Percentiles rank a stretch among this genome's conserved stretches.
These are phyloP conservation scores for Mucor piriformis DNA, from an alignment of 371 early-diverging fungal genomes.

Conservation along the genomic window DNA sequence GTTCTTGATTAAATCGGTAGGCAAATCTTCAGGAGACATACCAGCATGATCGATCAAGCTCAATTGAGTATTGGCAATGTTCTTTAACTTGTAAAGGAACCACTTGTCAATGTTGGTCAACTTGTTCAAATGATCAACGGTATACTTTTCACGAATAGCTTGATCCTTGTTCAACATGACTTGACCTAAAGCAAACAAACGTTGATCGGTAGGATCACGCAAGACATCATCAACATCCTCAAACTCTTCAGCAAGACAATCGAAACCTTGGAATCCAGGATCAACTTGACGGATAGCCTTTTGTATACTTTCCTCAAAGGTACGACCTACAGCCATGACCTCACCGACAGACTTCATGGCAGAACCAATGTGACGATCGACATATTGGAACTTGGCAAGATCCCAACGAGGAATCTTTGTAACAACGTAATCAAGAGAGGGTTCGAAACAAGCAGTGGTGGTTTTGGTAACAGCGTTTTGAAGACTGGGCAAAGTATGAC, in stretches of 20 bases:
- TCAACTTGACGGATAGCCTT: slow-evolving; percentile 86
- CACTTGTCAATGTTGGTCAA: slow-evolving; percentile 94
- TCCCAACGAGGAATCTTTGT: slow-evolving; percentile 98
- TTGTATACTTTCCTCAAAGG: slow-evolving; percentile 93
- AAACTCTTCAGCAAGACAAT: slow-evolving; percentile 49
- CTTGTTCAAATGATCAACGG: slow-evolving; percentile 83
- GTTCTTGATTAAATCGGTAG: slow-evolving; percentile 56
- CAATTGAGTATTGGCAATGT: slow-evolving; percentile 74
- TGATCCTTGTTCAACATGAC: slow-evolving; percentile 73
- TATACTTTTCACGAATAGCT: slow-evolving; percentile 66
- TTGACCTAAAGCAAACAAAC: slow-evolving; percentile 88
- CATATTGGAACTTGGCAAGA: slow-evolving; percentile 89
- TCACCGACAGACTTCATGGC: slow-evolving; percentile 96
- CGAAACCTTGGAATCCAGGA: slow-evolving; percentile 71
- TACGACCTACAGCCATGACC: slow-evolving; percentile 96
- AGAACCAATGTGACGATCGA: slow-evolving; percentile 78
- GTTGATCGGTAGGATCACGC: slow-evolving; percentile 82
- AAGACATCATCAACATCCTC: slow-evolving; percentile 75
- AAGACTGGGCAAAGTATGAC: slow-evolving; percentile 81
- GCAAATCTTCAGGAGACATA: slow-evolving; percentile 49
- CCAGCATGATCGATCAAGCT: slow-evolving; percentile 40
- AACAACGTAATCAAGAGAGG: slow-evolving; percentile 91
- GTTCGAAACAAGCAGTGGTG: slow-evolving; percentile 95
- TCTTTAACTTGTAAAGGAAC: slow-evolving; percentile 91
- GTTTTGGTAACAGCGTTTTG: slow-evolving; percentile 89